Base-by-base conservation (phyloP, 176 grass and related monocot genomes). In the Oryza meridionalis region DNA sequence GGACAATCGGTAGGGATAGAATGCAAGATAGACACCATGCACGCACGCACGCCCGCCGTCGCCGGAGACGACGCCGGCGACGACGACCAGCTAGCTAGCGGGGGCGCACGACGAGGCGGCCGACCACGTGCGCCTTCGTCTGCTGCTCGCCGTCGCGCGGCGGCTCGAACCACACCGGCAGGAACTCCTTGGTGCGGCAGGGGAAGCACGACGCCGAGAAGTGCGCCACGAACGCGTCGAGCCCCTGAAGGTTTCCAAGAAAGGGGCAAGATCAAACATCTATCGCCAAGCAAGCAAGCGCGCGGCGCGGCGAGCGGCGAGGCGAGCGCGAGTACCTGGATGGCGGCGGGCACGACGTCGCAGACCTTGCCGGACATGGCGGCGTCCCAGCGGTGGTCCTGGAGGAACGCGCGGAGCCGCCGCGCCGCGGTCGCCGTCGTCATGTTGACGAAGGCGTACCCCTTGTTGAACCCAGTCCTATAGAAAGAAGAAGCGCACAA, bases 381-480 rank as follows among this genome's bases (percentile, higher is more conserved):
- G 15, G 38, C 29, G 2, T n/a, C 72, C 96, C 93, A 95, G 0
- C 5, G 21, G 49, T 85, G 73, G 0, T 63, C 59, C 10, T 95
- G 64, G 0, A 98, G 82, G 31, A 82, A 31, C 0, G 12, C 10
- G 33, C 77, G 68, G 0, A 98, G 80, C 47, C 91, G 80, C 2
- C 64, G 17, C 0, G 89, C 96, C 5, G 81, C 93, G 0, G 27
- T 51, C 55, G 89, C 40, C 71, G 71, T 82, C 0, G 96, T 98
- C 33, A 93, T 77, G 53, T 98, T 98, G 0, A 98, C 89, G 19
- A 98, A 98, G 0, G 85, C 87, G 72, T 92, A 98, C 0, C 96
- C 96, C 21, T 84, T 84, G 77, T 98, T 98, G 73, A 73, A 86
- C 0, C 51, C 7, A 0, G 65, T 92, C 63, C 96, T 98, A 31